A percentile compares a stretch with the other conserved stretches of the same genome.
Evolutionary conservation across 495 filamentous ascomycete species (phyloP).

Genomic region (Tuber borchii): DNA sequence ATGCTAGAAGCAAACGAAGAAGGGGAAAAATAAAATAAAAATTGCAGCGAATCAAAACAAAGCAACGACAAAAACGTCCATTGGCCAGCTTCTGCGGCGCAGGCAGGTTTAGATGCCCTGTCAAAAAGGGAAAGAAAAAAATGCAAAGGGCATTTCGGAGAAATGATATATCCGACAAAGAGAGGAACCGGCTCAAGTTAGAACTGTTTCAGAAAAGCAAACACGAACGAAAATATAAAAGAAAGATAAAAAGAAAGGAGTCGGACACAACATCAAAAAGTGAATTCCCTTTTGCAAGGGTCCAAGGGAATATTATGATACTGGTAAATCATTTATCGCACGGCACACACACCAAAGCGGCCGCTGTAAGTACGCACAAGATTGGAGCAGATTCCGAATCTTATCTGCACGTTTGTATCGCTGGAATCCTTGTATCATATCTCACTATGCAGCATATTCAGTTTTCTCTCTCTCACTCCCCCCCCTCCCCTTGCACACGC

Average conservation of each 20-base stretch:
- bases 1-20: background rate
- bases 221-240: background rate
- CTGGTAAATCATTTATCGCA: background rate
- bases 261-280: background rate
- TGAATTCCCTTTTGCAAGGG: conserved; percentile 3
- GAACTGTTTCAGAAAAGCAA: background rate
- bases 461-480: background rate
- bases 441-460: background rate
- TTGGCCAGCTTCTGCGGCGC: background rate
- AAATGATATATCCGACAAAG: background rate
- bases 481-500: background rate
- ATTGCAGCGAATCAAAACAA: background rate
- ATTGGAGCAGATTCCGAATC: conserved; percentile 4
- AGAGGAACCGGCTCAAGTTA: background rate
- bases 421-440: background rate
- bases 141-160: background rate
- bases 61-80: background rate
- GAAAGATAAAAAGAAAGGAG: background rate
- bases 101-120: background rate
- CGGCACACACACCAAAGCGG: background rate
- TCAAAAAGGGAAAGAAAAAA: background rate
- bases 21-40: background rate
- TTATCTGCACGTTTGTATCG: background rate
- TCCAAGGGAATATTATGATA: background rate
- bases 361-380: background rate